phyloP scores from a whole-genome alignment of 2,329 filamentous ascomycete species.

The Remersonia thermophila region DNA sequence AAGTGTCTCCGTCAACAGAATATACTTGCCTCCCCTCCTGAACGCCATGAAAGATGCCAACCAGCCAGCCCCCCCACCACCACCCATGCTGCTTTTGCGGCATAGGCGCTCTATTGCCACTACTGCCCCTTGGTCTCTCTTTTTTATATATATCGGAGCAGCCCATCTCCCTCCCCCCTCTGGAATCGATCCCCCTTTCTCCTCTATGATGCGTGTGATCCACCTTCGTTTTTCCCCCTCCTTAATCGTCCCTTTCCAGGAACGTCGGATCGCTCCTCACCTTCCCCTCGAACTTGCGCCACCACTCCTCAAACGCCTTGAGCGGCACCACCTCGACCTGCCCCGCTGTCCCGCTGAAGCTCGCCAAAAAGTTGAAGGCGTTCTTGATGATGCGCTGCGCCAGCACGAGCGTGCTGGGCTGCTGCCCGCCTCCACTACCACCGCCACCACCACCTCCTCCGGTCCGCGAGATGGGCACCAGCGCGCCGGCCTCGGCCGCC shows the following conservation, averaged over 20 bases:
- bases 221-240: no score
- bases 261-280: conserved; percentile 81
- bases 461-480: conserved; percentile 18
- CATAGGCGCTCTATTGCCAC: background rate
- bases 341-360: conserved; percentile 58
- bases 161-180: conserved; percentile 4
- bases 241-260: conserved; percentile 49
- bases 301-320: conserved; percentile 94
- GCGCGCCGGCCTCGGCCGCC: conserved; percentile 10
- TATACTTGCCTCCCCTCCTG: no score
- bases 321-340: conserved; percentile 78
- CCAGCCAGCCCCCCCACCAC: no score
- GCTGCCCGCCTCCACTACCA: no score
- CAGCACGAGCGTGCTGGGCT: conserved; percentile 59
- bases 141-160: background rate
- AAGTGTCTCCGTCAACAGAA: no score
- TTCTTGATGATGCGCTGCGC: conserved; percentile 93
- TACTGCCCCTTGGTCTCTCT: background rate
- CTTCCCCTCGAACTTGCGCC: conserved; percentile 85
- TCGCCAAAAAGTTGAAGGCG: conserved; percentile 90
- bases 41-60: no score
- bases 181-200: no score
- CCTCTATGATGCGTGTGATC: no score
- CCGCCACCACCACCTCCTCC: no score
- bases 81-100: no score